Base-by-base conservation (phyloP, 306 rosid species). In the Fragaria ananassa region DNA sequence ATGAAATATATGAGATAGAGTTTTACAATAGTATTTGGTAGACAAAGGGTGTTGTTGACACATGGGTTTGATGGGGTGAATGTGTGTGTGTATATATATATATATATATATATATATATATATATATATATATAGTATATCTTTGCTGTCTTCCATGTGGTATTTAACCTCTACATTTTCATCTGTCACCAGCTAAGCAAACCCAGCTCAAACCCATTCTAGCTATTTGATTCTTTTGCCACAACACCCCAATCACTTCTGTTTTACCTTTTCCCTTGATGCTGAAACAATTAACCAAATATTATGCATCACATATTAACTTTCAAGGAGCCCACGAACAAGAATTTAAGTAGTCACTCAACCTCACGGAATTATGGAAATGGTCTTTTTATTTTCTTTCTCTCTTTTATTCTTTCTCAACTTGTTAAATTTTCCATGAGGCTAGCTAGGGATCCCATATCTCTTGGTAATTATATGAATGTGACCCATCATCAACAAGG, bases 161-260 rank as follows among this genome's bases (percentile, higher is more conserved):
- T 58, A 25, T 83, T 87, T 90, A 80, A 89, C 88, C 87, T 89
- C 78, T 79, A 60, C 64, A 84, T 9, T 88, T 90, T 56, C 85
- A 87, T 90, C 96, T 90, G 93, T 72, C 93, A 85, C 88, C 96
- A 91, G 96, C 97, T 88, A 85, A 90, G 87, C 96, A 10, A 85
- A 76, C 87, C 92, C 90, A 83, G 35, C 47, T 18, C 57, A 51
- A 51, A 56, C 89, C 87, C 86, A 81, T 86, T 81, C 83, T 44
- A 44, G 9, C 3, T 12, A 81, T 71, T 63, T 84, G 61, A 45
- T 63, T 81, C 66, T 56, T 46, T 45, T 3, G 27, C 62, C n/a
- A 46, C 49, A 5, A 31, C 41, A n/a, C 49, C 14, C 21, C 27
- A 27, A 31, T 10, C 67, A 60, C 53, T 12, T 4, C 15, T 49